A percentile compares a stretch with the other conserved stretches of the same genome.
phyloP scores from a whole-genome alignment of 1,284 basidiomycete genomes.

The Xanthoconium separans region DNA sequence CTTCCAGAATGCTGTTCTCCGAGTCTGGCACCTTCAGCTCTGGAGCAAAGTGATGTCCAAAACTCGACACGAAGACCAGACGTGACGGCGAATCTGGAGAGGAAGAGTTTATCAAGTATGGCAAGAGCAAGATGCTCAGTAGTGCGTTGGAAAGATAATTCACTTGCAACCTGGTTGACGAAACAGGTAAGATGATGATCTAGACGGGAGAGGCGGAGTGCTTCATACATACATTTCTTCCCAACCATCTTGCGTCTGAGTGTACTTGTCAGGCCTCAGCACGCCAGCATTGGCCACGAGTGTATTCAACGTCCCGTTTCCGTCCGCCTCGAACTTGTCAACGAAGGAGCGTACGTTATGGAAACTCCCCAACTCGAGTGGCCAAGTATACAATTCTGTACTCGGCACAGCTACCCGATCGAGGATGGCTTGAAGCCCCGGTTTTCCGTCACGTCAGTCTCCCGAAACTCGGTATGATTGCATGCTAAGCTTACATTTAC shows the following conservation, averaged over 20 bases:
- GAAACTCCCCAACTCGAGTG: conserved; percentile 25
- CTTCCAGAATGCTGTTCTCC: conserved; percentile 13
- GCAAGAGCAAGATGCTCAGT: conserved; percentile 27
- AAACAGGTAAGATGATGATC: not conserved
- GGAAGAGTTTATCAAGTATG: conserved; percentile 23
- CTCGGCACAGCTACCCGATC: not conserved
- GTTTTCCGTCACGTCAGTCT: conserved; percentile 1
- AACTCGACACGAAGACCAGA: conserved; percentile 27
- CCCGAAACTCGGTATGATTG: not conserved
- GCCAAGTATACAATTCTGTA: conserved; percentile 12
- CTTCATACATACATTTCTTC: conserved; percentile 21
- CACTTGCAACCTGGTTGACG: conserved; percentile 25
- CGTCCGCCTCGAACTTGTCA: conserved; percentile 20
- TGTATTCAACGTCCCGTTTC: conserved; percentile 13
- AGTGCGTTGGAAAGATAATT: conserved; percentile 32
- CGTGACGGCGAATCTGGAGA: conserved; percentile 19
- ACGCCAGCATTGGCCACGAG: conserved; percentile 28
- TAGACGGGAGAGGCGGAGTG: not conserved
- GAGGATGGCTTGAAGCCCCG: conserved; percentile 14
- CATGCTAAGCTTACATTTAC: conserved; percentile 15
- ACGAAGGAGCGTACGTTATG: conserved; percentile 22
- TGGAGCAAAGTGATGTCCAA: conserved; percentile 8
- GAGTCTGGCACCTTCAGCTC: not conserved
- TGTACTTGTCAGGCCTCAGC: conserved; percentile 1
- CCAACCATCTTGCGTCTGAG: conserved; percentile 26